These are phyloP conservation scores for Ensete glaucum DNA, from an alignment of 176 grass and related monocot species.

Conservation along the genomic window DNA sequence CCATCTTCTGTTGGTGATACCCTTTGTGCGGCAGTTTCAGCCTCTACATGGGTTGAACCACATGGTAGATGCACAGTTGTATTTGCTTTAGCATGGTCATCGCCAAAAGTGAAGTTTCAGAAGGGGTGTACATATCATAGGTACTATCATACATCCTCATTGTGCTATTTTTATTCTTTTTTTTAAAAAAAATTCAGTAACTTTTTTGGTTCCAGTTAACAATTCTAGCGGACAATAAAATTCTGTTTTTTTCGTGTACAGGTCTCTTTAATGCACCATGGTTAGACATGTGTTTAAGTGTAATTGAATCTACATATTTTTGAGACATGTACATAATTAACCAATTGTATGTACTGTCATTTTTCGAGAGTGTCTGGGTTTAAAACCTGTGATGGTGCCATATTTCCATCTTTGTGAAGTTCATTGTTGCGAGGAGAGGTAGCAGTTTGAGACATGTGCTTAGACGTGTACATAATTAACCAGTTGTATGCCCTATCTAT, in stretches of 20 bases:
- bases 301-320: too few relatives aligned
- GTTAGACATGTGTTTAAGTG: too few relatives aligned
- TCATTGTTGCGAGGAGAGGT: not conserved
- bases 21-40: conserved; percentile 79
- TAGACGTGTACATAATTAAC: not conserved
- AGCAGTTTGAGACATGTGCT: too few relatives aligned
- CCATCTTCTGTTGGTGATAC: conserved; percentile 59
- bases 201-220: not conserved
- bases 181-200: too few relatives aligned
- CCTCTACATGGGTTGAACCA: conserved; percentile 86
- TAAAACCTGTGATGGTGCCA: not conserved
- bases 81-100: conserved; percentile 79
- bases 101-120: conserved; percentile 82
- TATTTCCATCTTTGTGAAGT: not conserved
- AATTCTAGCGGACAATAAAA: too few relatives aligned
- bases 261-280: too few relatives aligned
- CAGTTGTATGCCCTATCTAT: not conserved
- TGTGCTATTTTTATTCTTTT: not conserved
- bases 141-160: conserved; percentile 26
- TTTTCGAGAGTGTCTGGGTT: not conserved
- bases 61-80: conserved; percentile 70
- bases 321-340: not conserved
- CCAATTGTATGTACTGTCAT: not conserved
- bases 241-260: too few relatives aligned
- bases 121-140: conserved; percentile 70